Conservation (phyloP, 768 basidiomycete genomes). For the Lactarius akahatsu region DNA sequence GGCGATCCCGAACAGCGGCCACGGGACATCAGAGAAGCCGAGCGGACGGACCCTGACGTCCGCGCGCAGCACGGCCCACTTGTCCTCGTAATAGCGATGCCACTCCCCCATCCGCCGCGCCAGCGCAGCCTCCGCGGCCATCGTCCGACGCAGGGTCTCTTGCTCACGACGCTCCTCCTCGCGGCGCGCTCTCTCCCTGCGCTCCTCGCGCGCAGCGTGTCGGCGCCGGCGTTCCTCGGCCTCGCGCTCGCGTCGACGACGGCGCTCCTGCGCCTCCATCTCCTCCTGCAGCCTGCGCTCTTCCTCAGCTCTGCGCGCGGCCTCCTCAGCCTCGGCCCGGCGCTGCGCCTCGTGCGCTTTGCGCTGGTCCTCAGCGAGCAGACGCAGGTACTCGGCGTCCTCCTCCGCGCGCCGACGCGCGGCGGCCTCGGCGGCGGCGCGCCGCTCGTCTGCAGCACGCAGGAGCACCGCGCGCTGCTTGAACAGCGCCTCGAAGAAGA, state of each 20-base stretch:
- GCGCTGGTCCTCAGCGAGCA: constrained; percentile 3
- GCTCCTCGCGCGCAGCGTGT: neutral
- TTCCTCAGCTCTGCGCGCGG: constrained; percentile 5
- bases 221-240: constrained; percentile 2
- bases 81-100: constrained; percentile 26
- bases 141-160: neutral
- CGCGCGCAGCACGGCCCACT: constrained; percentile 23
- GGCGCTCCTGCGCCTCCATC: neutral
- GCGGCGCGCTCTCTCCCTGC: constrained; percentile 2
- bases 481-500: constrained; percentile 19
- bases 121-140: constrained; percentile 3
- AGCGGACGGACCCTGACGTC: constrained; percentile 11
- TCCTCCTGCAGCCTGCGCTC: neutral
- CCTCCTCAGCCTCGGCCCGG: constrained; percentile 10
- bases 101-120: too few relatives aligned
- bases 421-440: neutral
- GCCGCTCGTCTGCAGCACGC: neutral
- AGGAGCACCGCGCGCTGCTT: constrained; percentile 2
- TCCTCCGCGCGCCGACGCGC: neutral
- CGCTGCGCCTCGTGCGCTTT: constrained; percentile 14
- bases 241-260: neutral
- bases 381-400: constrained; percentile 1
- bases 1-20: constrained; percentile 41
- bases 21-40: constrained; percentile 42
- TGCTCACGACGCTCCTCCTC: constrained; percentile 5